phyloP scores from a whole-genome alignment of 1,139 yeast species.

The Candida sanyaensis region DNA sequence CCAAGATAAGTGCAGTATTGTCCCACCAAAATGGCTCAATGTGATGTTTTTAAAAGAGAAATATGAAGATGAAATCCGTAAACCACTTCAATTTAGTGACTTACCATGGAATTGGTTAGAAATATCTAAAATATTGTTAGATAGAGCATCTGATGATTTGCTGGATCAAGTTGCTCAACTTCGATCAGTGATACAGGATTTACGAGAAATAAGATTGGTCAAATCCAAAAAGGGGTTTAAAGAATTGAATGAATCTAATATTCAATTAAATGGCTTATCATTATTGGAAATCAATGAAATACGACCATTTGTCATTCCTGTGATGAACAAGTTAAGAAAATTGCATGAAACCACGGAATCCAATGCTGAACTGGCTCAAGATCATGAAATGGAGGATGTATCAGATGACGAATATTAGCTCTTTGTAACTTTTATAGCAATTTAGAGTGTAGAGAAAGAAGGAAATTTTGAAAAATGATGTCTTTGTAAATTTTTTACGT shows the following conservation, averaged over 20 bases:
- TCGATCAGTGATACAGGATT: conserved; percentile 73
- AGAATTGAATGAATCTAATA: conserved; percentile 78
- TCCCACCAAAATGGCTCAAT: conserved; percentile 88
- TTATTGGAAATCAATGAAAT: conserved; percentile 84
- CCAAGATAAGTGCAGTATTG: conserved; percentile 83
- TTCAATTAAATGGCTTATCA: conserved; percentile 82
- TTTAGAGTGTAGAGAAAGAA: background rate
- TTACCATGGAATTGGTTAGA: conserved; percentile 93
- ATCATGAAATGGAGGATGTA: conserved; percentile 20
- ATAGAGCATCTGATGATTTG: conserved; percentile 74
- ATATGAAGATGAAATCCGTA: conserved; percentile 67
- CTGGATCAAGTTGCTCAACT: conserved; percentile 64
- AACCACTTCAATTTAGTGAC: conserved; percentile 61
- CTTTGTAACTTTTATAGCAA: no score
- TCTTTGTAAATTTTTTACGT: no score
- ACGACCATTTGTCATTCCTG: conserved; percentile 74
- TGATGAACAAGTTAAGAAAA: conserved; percentile 74
- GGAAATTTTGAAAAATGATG: background rate
- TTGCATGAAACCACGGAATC: conserved; percentile 46
- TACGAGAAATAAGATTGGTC: conserved; percentile 78
- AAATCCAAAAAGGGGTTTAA: conserved; percentile 80
- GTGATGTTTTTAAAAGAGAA: conserved; percentile 53
- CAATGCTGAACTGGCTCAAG: conserved; percentile 23
- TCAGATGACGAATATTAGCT: conserved; percentile 15
- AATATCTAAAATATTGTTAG: conserved; percentile 64